Conservation (phyloP, 805 yeast species). For the Wickerhamomyces bovis region DNA sequence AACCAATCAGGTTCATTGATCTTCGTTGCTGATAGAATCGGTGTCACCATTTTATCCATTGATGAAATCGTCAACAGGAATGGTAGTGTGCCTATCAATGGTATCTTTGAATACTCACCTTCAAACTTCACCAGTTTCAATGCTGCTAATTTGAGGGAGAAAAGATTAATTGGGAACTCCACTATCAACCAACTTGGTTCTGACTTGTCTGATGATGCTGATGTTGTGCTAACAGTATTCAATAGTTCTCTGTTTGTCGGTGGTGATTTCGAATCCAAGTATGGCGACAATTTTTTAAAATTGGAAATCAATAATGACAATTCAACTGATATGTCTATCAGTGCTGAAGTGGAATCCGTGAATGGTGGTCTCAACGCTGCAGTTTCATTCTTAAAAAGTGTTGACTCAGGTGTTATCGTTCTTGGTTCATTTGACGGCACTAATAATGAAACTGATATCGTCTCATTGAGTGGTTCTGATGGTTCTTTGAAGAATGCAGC, state of each 20-base stretch:
- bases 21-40: constrained; percentile 68
- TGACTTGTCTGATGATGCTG: constrained; percentile 32
- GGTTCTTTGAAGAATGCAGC: constrained; percentile 30
- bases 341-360: constrained; percentile 17
- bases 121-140: constrained; percentile 49
- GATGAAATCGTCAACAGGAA: constrained; percentile 32
- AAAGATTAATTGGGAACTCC: constrained; percentile 39
- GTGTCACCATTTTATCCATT: constrained; percentile 41
- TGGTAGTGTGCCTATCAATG: constrained; percentile 48
- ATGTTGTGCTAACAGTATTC: constrained; percentile 29
- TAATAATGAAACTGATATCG: constrained; percentile 25
- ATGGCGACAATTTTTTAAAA: constrained; percentile 34
- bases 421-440: constrained; percentile 42
- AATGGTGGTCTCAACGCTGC: constrained; percentile 36
- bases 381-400: constrained; percentile 28
- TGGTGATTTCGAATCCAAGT: constrained; percentile 39
- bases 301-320: constrained; percentile 23
- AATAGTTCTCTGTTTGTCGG: constrained; percentile 37
- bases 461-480: constrained; percentile 24
- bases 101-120: constrained; percentile 76
- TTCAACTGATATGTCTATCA: constrained; percentile 8
- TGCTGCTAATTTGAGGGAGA: constrained; percentile 20
- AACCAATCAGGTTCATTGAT: constrained; percentile 34
- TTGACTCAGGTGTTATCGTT: constrained; percentile 34
- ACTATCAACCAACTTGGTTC: constrained; percentile 31